Evolutionary conservation across 2,329 filamentous ascomycete genomes (phyloP), one percentile per base, ranked within the genome.

Genomic region (Exophiala alcalophila): DNA sequence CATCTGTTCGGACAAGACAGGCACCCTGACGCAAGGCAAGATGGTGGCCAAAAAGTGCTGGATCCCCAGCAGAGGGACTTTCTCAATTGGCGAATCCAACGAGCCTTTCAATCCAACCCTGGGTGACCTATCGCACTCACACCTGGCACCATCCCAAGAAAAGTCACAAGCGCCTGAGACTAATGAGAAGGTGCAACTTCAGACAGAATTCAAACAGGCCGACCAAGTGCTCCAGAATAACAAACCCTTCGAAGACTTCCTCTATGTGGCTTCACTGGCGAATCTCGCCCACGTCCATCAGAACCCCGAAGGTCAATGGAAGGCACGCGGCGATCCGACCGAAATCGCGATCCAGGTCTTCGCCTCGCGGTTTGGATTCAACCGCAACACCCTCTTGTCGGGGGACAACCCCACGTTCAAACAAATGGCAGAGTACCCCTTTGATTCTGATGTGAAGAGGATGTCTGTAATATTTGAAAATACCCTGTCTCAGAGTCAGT

Each of bases 261-360:
- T 85, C 27, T 75, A 80, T 40, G 72, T 83, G 18, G 78, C 80
- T 4, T 76, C 80, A 0, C 70, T 84, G 33, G 81, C 80, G 27
- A 85, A 85, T 54, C 65, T 85, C 15, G 80, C 81, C 2, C 73
- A 73, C 23, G 74, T 85, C 3, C 74, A 80, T 48, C 68, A 78
- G 49, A 68, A 66, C 9, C 66, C 77, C 10, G 63, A 70, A 12
- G 64, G 68, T 2, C 65, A 72, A 39, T 85, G 81, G 81, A 71
- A 77, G 41, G 79, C 77, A 19, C 75, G 78, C 33, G 82, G 81
- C 28, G 81, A 84, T 52, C 80, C 80, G 0, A 86, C 83, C 1
- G 83, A 87, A 54, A 84, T 87, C 47, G 83, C 83, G 2, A 83
- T 87, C 31, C 82, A 86, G 54, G 83, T 87, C 0, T 85, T 87